phyloP scores from a whole-genome alignment of 2,329 filamentous ascomycete species.

The Thelonectria olida region DNA sequence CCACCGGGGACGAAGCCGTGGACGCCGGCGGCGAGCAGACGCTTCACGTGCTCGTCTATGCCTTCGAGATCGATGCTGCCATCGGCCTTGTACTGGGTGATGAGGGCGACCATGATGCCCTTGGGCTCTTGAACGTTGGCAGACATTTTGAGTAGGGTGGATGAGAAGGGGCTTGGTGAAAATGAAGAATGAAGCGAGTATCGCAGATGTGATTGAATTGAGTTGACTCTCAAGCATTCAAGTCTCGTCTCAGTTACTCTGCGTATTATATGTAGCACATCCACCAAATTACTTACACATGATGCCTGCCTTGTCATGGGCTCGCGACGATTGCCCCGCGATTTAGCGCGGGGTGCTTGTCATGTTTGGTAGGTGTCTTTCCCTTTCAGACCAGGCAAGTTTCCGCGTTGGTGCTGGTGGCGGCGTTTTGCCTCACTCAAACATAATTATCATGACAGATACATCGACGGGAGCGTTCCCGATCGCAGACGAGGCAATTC shows the following conservation, averaged over 20 bases:
- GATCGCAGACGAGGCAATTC: background rate
- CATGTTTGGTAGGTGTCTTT: background rate
- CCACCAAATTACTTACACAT: background rate
- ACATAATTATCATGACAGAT: background rate
- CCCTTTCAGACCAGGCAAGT: constrained; percentile 31
- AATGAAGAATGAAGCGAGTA: background rate
- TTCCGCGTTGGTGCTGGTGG: constrained; percentile 26
- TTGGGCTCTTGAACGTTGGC: constrained; percentile 36
- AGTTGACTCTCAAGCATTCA: background rate
- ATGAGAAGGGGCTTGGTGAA: background rate
- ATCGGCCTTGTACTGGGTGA: constrained; percentile 57
- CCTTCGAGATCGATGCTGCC: constrained; percentile 48
- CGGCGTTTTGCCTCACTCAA: background rate
- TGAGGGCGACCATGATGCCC: constrained; percentile 59
- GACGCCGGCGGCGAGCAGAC: constrained; percentile 53
- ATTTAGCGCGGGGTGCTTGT: constrained; percentile 6
- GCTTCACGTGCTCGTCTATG: constrained; percentile 53
- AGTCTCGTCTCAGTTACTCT: background rate
- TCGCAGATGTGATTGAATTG: background rate
- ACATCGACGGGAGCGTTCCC: background rate
- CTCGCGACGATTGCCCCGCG: constrained; percentile 22
- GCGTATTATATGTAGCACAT: constrained; percentile 13
- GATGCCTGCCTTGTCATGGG: background rate
- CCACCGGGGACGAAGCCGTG: constrained; percentile 61
- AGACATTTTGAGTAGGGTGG: constrained; percentile 26